Base-by-base conservation (phyloP, 164 flowering plant species). In the Akebia trifoliata region DNA sequence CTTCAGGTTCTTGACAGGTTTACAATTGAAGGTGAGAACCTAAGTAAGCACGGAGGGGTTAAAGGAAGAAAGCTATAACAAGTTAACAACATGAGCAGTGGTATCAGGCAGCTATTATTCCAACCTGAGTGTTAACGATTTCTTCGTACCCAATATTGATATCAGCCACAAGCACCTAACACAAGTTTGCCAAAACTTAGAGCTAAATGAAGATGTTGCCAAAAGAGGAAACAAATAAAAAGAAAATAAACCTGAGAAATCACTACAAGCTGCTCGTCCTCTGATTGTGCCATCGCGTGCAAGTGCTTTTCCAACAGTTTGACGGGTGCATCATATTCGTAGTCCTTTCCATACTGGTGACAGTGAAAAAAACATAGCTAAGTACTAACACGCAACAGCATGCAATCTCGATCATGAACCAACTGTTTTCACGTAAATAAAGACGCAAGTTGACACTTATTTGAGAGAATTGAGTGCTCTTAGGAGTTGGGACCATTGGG, bases 141-240 rank as follows among this genome's bases (percentile, higher is more conserved):
- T 87, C 95, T 59, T 85, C 97, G 50, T 87, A 90, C 18, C 97
- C 97, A 37, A 87, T 85, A 59, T 87, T 90, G 60, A 90, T 87
- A 65, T 87, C 95, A 58, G 97, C 83, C 46, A 80, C 97, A 59
- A 87, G 90, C 22, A 87, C 97, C 97, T 87, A 20, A 4, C 6
- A 54, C 8, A 62, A 66, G 37, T 24, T 35, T 22, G 26, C 26
- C 47, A 60, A 52, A 59, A 25, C 28, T n/a, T n/a, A n/a, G n/a
- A n/a, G n/a, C n/a, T n/a, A 22, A 32, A 7, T 4, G 4, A 47
- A 37, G 52, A 14, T 32, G 26, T 25, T 18, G 32, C 17, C 35
- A 32, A 17, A 57, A 21, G 6, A 32, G 8, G 45, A 7, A 44
- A 7, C 37, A 43, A 25, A 9, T 50, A 6, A 40, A 4, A 49